Base-by-base conservation (phyloP, 2,329 filamentous ascomycete genomes). In the Triangularia verruculosa region DNA sequence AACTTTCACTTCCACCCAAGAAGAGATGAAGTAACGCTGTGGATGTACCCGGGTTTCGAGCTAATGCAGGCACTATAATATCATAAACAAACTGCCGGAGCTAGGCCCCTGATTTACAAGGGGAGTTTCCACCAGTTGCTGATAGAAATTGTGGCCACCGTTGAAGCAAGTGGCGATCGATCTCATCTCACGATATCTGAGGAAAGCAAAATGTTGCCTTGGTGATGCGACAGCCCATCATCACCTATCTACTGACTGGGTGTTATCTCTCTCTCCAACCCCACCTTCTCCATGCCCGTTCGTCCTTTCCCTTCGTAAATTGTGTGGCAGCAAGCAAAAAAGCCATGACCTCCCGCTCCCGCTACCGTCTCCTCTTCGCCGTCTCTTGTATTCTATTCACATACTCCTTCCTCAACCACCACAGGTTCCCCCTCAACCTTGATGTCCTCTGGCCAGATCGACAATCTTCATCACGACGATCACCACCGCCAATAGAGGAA, bases 311-410 rank as follows among this genome's bases (percentile, higher is more conserved):
- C n/a, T 47, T 47, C 20, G 39, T 17, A 47, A 20, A 8, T 47
- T 13, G 13, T 39, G 34, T 39, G 34, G 34, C 34, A 39, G 13
- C 34, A 39, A n/a, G 34, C 13, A 39, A 1, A 28, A 12, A 47
- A 47, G 7, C n/a, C 39, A 54, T 59, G 24, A 51, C 57, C n/a
- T 27, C 39, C 57, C 43, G 39, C 15, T 59, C 57, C 39, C 57
- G 57, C 22, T 51, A 59, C 39, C 57, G 57, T 13, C 13, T 59
- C 17, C 34, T 59, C 20, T 27, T 59, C 13, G 32, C 39, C 24
- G 39, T 43, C 24, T 47, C 57, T 9, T 20, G n/a, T 39, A 9
- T 59, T 30, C n/a, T 59, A 15, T 52, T 52, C 5, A 30, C 39
- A 24, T 59, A 43, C 12, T 25, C 57, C 20, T 59, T 59, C 32